These are phyloP conservation scores for Tritrichomonas foetus DNA, from an alignment of 208 protist genomes.

Conservation along the genomic window DNA sequence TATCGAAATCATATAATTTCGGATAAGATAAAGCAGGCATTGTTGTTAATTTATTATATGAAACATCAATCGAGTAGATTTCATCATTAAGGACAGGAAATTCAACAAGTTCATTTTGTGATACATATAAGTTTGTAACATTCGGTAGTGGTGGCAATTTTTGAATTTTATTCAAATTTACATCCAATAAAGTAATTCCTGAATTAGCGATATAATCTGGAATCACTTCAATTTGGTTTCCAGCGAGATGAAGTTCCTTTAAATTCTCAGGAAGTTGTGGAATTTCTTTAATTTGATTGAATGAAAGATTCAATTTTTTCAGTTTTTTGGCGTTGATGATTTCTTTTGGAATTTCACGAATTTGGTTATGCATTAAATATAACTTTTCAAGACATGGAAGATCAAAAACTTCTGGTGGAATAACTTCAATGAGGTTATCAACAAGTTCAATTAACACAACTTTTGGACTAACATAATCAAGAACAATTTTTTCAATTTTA, in stretches of 20 bases:
- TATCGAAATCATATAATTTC: too few relatives aligned
- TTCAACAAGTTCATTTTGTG: neutral
- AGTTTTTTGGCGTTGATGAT: neutral
- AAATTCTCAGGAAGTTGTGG: neutral
- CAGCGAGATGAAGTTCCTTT: neutral
- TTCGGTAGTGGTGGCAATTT: neutral
- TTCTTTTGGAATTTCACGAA: neutral
- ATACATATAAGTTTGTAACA: neutral
- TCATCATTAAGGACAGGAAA: neutral
- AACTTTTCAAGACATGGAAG: neutral
- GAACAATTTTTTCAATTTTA: neutral
- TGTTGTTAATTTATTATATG: too few relatives aligned
- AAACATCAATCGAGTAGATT: too few relatives aligned
- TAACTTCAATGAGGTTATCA: too few relatives aligned
- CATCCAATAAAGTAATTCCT: neutral
- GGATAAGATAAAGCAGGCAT: too few relatives aligned
- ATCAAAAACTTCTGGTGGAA: too few relatives aligned
- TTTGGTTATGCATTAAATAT: neutral
- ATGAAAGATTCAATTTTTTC: neutral
- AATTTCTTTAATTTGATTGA: neutral
- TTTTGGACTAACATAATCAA: too few relatives aligned
- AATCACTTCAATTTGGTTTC: neutral
- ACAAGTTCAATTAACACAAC: too few relatives aligned
- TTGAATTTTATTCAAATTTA: neutral
- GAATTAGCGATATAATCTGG: neutral